Base-by-base conservation (phyloP, 306 rosid species). In the Quercus engelmannii region DNA sequence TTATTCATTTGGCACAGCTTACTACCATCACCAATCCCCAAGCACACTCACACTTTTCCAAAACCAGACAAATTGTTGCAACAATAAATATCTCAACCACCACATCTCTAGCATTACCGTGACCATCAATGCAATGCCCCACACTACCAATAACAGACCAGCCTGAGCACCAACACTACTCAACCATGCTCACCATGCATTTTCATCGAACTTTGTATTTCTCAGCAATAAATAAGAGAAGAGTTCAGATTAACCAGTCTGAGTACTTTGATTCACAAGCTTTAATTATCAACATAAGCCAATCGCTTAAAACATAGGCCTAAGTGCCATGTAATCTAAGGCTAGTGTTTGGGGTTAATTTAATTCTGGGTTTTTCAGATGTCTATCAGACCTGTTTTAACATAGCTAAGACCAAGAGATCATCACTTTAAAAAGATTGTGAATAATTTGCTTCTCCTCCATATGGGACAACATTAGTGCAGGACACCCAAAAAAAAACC, bases 11-110 rank as follows among this genome's bases (percentile, higher is more conserved):
- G 41, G 9, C 38, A 62, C n/a, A 67, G 13, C 74, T 77, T 76
- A 55, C 68, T 28, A 68, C 59, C 72, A 84, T 76, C 76, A 74
- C 17, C 41, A 20, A n/a, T 55, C 31, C 71, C 69, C 43, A 69
- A 26, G 62, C 56, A 38, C 62, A 31, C 73, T 49, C n/a, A 62
- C 20, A 79, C 51, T n/a, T 43, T 25, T 20, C 30, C 13, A 31
- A 64, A 43, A 64, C 73, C 54, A 49, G 14, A 52, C 43, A 76
- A 4, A 20, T 35, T 30, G 15, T 68, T 23, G 26, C 65, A 2
- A 1, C 56, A 38, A 28, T 14, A 41, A 52, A 33, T 17, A 5
- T n/a, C 10, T 30, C 21, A 64, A 64, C 69, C 52, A 76, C 41
- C 68, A 8, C 46, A 41, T 8, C 46, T 41, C 43, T 38, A 7